Evolutionary conservation across 139 green algal genomes (phyloP).

Genomic region (Axilococcus clingmanii): DNA sequence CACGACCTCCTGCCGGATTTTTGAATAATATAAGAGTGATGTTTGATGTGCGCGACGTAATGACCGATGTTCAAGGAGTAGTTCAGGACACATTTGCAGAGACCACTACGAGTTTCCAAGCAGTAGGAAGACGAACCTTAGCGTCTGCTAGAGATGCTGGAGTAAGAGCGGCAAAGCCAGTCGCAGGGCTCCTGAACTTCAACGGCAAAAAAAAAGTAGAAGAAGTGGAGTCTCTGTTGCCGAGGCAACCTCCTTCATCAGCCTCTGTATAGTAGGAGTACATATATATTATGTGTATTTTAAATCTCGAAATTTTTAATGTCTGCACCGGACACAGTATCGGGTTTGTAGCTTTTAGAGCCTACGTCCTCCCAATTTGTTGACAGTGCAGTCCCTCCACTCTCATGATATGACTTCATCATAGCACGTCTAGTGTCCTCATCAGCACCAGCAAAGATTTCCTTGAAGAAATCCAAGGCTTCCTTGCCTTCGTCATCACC

Average conservation of each 20-base stretch:
- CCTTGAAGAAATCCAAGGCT: slow-evolving; percentile 60
- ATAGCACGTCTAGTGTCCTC: slow-evolving; percentile 88
- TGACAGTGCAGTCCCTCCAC: slow-evolving; percentile 80
- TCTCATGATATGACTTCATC: slow-evolving; percentile 90
- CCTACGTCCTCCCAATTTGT: slow-evolving; percentile 95
- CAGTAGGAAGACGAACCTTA: slow-evolving; percentile 4
- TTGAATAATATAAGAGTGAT: slow-evolving; percentile 67
- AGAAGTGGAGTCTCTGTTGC: not conserved
- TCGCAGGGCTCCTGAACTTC: too few species aligned
- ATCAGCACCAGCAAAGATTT: slow-evolving; percentile 63
- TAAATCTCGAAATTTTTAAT: too few species aligned
- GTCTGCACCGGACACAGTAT: too few species aligned
- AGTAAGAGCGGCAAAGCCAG: too few species aligned
- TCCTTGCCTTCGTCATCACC: slow-evolving; percentile 71
- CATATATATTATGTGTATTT: too few species aligned
- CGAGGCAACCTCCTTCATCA: too few species aligned
- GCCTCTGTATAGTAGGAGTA: too few species aligned
- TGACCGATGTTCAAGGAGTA: slow-evolving; percentile 48
- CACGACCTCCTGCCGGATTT: slow-evolving; percentile 38
- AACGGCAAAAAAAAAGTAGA: not conserved
- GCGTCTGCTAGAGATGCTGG: not conserved
- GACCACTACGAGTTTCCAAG: slow-evolving; percentile 25
- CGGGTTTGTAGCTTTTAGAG: not conserved
- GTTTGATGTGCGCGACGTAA: slow-evolving; percentile 75
- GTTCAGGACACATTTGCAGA: slow-evolving; percentile 17